Evolutionary conservation across 371 early-diverging fungal genomes (phyloP).

Genomic region (Cokeromyces recurvatus): DNA sequence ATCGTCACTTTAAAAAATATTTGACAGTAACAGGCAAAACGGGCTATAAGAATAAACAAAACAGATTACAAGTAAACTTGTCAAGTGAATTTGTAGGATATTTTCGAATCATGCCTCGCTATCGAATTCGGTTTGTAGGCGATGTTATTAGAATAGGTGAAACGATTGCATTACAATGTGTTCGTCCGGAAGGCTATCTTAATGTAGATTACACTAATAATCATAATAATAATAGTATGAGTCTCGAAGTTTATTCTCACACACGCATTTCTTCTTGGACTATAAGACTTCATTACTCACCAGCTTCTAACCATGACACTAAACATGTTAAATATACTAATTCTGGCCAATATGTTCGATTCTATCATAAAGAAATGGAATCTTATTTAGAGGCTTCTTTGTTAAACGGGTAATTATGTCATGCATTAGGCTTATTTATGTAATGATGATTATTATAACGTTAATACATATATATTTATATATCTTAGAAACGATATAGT

Average conservation of each 20-base stretch:
- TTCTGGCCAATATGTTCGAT: conserved; percentile 41
- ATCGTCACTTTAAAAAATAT: conserved; percentile 41
- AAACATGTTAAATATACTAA: conserved; percentile 25
- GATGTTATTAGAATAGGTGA: conserved; percentile 52
- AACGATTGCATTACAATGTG: conserved; percentile 45
- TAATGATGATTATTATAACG: too few relatives aligned
- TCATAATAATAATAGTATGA: conserved; percentile 16
- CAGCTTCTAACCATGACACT: conserved; percentile 15
- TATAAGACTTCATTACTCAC: conserved; percentile 25
- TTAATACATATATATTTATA: not conserved
- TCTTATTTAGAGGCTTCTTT: conserved; percentile 38
- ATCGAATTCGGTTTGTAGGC: conserved; percentile 51
- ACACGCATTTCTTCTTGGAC: conserved; percentile 35
- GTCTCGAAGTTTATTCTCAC: conserved; percentile 28
- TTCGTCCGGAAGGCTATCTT: conserved; percentile 49
- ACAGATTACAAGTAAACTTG: conserved; percentile 37
- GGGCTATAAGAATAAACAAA: conserved; percentile 5
- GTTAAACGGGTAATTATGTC: conserved; percentile 18
- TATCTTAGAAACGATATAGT: conserved; percentile 3
- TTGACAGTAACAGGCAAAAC: conserved; percentile 46
- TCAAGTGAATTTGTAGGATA: conserved; percentile 36
- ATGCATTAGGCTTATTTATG: too few relatives aligned
- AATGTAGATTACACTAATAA: conserved; percentile 21
- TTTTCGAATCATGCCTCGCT: conserved; percentile 54
- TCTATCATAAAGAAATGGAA: conserved; percentile 57